These are phyloP conservation scores for Hibiscus syriacus DNA, from an alignment of 345 rosid genomes.

Conservation along the genomic window DNA sequence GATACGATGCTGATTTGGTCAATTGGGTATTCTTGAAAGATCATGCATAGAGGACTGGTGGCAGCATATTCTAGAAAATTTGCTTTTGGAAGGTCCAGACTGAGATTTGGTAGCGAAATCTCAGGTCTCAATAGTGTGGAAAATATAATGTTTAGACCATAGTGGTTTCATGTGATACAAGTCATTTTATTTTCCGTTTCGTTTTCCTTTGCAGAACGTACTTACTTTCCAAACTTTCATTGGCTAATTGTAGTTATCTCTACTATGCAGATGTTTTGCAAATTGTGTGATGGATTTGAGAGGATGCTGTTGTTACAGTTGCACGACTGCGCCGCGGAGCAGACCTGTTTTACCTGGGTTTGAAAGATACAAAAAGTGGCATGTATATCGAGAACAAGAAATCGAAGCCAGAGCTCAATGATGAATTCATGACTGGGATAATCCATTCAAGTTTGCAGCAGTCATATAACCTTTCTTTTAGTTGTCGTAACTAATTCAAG, in stretches of 20 bases:
- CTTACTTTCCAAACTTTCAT: background rate
- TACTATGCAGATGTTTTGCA: slow-evolving; percentile 54
- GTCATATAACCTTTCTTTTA: too few relatives aligned
- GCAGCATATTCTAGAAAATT: background rate
- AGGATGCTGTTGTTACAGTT: slow-evolving; percentile 71
- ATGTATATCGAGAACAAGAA: slow-evolving; percentile 47
- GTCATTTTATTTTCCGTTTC: background rate
- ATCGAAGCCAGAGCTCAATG: slow-evolving; percentile 13
- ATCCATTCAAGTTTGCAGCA: background rate
- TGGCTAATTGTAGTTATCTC: background rate
- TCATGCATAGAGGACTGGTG: background rate
- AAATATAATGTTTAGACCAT: background rate
- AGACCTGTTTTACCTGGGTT: slow-evolving; percentile 72
- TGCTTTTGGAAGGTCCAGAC: background rate
- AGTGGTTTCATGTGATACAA: background rate
- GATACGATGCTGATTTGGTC: too few relatives aligned
- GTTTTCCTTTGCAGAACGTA: background rate
- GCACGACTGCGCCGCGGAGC: slow-evolving; percentile 61
- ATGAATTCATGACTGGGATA: background rate
- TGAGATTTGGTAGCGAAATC: background rate
- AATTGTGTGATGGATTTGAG: slow-evolving; percentile 44
- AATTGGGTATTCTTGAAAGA: background rate
- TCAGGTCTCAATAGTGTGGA: background rate
- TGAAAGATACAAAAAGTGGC: slow-evolving; percentile 86
- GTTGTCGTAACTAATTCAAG: too few relatives aligned